These are phyloP conservation scores for Aspergillus cavernicola DNA, from an alignment of 495 filamentous ascomycete species.

Conservation along the genomic window DNA sequence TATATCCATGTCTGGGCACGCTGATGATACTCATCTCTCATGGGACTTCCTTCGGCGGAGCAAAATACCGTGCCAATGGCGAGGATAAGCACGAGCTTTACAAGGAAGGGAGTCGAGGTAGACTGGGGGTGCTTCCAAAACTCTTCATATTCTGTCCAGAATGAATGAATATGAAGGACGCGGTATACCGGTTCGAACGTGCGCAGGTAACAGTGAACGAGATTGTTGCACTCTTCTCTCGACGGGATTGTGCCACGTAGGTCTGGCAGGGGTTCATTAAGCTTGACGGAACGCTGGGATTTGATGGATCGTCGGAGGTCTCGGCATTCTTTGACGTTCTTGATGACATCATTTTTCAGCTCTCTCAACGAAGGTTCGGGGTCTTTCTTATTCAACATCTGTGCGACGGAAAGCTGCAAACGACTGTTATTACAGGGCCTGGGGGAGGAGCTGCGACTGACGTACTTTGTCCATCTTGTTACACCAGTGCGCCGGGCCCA, in stretches of 20 bases:
- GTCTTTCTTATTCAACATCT: constrained; percentile 11
- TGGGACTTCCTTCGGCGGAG: neutral
- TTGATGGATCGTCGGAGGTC: constrained; percentile 19
- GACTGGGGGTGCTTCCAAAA: constrained; percentile 33
- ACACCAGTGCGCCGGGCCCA: constrained; percentile 40
- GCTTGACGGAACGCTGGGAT: constrained; percentile 10
- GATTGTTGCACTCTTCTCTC: constrained; percentile 28
- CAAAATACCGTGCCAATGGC: constrained; percentile 30
- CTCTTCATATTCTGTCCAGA: constrained; percentile 41
- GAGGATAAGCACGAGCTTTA: constrained; percentile 24
- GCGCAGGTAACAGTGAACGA: constrained; percentile 43
- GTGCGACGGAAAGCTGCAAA: constrained; percentile 13
- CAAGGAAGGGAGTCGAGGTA: constrained; percentile 12
- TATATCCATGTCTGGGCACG: constrained; percentile 42
- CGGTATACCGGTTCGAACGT: constrained; percentile 45
- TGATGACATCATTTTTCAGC: constrained; percentile 14
- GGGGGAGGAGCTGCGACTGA: neutral
- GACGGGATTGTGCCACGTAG: constrained; percentile 19
- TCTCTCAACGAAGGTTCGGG: constrained; percentile 10
- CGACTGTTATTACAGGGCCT: neutral
- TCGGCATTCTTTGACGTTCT: constrained; percentile 19
- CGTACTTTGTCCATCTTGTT: constrained; percentile 37
- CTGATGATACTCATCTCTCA: constrained; percentile 1
- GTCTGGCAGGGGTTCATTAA: constrained; percentile 19
- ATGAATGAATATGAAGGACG: constrained; percentile 46